A percentile compares a stretch with the other conserved stretches of the same genome.
Conservation (phyloP, 2,329 filamentous ascomycete species). For the Neocucurbitaria cava region DNA sequence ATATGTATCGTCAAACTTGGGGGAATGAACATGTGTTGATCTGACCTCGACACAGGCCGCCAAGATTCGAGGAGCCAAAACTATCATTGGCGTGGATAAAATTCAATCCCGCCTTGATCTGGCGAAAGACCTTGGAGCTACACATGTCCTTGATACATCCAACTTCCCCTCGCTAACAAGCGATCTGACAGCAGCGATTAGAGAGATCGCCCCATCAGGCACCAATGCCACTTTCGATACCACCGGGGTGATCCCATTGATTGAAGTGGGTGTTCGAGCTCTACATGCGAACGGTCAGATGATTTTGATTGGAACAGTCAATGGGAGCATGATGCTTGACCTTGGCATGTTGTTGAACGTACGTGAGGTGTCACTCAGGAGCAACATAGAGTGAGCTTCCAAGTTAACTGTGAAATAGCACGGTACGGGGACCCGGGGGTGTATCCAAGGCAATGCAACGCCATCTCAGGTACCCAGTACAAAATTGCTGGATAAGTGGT, state of each 20-base stretch:
- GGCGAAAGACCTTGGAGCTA: constrained; percentile 49
- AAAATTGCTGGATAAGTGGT: background rate
- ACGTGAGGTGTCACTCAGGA: too few relatives aligned
- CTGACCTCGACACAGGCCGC: constrained; percentile 47
- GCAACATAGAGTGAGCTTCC: too few relatives aligned
- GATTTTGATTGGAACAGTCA: constrained; percentile 59
- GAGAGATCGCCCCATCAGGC: constrained; percentile 47
- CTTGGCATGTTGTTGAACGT: constrained; percentile 55
- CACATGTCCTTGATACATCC: constrained; percentile 48
- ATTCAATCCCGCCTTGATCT: constrained; percentile 43
- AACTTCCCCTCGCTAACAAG: constrained; percentile 13
- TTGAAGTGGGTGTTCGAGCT: constrained; percentile 53
- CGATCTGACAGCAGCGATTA: constrained; percentile 45
- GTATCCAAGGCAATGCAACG: constrained; percentile 55
- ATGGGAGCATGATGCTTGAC: constrained; percentile 53
- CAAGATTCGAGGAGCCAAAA: constrained; percentile 48
- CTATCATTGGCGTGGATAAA: constrained; percentile 50
- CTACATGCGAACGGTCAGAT: constrained; percentile 57
- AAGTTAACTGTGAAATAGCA: constrained; percentile 14
- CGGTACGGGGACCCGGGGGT: constrained; percentile 59
- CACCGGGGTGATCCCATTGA: constrained; percentile 54
- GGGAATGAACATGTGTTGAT: background rate
- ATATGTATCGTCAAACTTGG: background rate
- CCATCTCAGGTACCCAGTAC: constrained; percentile 45
- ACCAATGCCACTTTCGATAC: constrained; percentile 59